These are phyloP conservation scores for Neofusicoccum cordaticola DNA, from an alignment of 2,329 filamentous ascomycete genomes.

Conservation along the genomic window DNA sequence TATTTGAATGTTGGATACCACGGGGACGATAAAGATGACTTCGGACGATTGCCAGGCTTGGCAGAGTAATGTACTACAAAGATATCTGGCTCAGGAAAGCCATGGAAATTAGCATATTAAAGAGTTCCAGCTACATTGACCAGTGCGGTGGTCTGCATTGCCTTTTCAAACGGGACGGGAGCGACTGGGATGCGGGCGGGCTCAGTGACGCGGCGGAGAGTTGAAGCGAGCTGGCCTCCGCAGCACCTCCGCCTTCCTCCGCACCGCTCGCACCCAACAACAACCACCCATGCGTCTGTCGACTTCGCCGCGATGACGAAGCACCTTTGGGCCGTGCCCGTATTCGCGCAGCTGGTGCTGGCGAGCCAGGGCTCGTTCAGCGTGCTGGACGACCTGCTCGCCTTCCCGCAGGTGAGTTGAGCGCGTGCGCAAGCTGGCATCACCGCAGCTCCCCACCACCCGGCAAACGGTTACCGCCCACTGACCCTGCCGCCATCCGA, in stretches of 20 bases:
- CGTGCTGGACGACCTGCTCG: slow-evolving; percentile 83
- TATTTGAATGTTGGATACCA: slow-evolving; percentile 4
- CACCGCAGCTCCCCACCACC: background rate
- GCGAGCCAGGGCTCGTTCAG: slow-evolving; percentile 67
- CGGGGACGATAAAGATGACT: background rate
- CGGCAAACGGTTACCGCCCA: background rate
- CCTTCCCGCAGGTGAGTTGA: slow-evolving; percentile 72
- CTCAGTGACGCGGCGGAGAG: background rate
- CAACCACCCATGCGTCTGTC: slow-evolving; percentile 4
- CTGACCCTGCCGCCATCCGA: background rate
- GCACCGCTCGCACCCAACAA: background rate
- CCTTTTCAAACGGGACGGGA: too few relatives aligned
- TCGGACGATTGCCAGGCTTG: slow-evolving; percentile 1
- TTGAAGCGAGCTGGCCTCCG: slow-evolving; percentile 18
- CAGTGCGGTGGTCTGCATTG: background rate
- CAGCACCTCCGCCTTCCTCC: slow-evolving; percentile 13
- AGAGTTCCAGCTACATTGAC: background rate
- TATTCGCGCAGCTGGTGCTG: slow-evolving; percentile 46
- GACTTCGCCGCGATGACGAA: slow-evolving; percentile 34
- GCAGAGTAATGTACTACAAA: slow-evolving; percentile 2
- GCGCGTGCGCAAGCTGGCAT: slow-evolving; percentile 9
- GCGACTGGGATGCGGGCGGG: background rate
- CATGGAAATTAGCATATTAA: background rate
- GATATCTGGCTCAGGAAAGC: slow-evolving; percentile 1
- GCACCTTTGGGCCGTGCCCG: slow-evolving; percentile 48